phyloP scores from a whole-genome alignment of 106 monocot species.

The Dendrobium chrysotoxum region DNA sequence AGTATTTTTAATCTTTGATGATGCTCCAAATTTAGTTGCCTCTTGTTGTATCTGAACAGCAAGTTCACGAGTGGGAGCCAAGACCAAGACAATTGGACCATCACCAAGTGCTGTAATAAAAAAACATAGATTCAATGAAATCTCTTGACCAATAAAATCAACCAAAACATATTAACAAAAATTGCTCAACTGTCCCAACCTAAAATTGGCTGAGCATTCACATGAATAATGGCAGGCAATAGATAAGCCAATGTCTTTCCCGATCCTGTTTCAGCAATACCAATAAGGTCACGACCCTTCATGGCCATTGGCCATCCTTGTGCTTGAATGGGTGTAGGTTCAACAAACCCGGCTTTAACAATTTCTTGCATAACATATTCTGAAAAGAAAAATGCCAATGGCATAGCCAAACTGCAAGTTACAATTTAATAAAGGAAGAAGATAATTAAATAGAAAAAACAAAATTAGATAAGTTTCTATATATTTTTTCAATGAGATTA shows the following conservation, averaged over 20 bases:
- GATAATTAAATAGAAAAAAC: not conserved
- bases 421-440: not conserved
- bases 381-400: slow-evolving; percentile 15
- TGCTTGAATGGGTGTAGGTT: slow-evolving; percentile 96
- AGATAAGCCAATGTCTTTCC: slow-evolving; percentile 96
- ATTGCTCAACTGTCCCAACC: slow-evolving; percentile 28
- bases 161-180: not conserved
- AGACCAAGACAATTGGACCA: slow-evolving; percentile 91
- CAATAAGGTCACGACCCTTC: slow-evolving; percentile 94
- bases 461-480: not conserved
- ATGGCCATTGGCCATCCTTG: slow-evolving; percentile 99
- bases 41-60: slow-evolving; percentile 98
- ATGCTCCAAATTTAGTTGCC: slow-evolving; percentile 89
- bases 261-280: slow-evolving; percentile 98
- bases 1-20: slow-evolving; percentile 93
- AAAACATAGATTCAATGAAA: not conserved
- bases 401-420: not conserved
- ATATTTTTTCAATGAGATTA: not conserved
- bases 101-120: slow-evolving; percentile 71
- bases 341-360: slow-evolving; percentile 84
- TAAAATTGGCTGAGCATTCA: slow-evolving; percentile 98
- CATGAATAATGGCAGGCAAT: slow-evolving; percentile 94
- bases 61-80: slow-evolving; percentile 95
- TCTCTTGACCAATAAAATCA: not conserved
- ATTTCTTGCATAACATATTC: slow-evolving; percentile 98